Base-by-base conservation (phyloP, 345 rosid genomes). In the Eutrema heterophyllum region DNA sequence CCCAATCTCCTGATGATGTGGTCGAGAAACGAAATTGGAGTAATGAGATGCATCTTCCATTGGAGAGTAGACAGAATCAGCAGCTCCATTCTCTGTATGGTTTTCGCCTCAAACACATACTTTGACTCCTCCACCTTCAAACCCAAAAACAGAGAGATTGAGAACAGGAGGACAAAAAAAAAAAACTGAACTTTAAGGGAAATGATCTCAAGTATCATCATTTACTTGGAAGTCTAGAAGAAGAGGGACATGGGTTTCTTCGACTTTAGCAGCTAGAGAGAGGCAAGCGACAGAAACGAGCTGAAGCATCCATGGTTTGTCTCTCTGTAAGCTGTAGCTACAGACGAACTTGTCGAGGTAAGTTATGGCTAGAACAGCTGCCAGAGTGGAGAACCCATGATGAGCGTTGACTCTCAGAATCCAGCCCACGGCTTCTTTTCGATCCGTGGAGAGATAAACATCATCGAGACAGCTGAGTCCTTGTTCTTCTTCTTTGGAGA, bases 71-170 rank as follows among this genome's bases (percentile, higher is more conserved):
- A 90, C 5, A 95, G 88, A 43, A 95, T 81, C 84, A 95, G 69
- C n/a, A 95, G 66, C 88, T 95, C 99, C 97, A 95, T 95, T 83
- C 91, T 87, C 81, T 95, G 97, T 30, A 95, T 86, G 29, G 88
- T 85, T 75, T 90, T 92, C 6, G 97, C 89, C 72, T 95, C 93
- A 50, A 95, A 95, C 52, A 88, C 68, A 63, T 83, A 92, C 81
- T 78, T 87, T 9, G 85, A 73, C 12, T 83, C 97, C 76, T 82
- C 96, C 41, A 88, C 96, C 98, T 94, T 6, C 72, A 16, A 60
- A 50, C 7, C 32, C 4, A 13, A 4, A 43, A 59, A 49, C 56
- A 56, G 45, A 67, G 32, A 61, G 40, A 46, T 54, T 74, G 35
- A 71, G 80, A 16, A 49, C 27, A 29, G 5, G 36, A 55, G 16